A percentile compares a stretch with the other conserved stretches of the same genome.
phyloP scores from a whole-genome alignment of 1,139 yeast species.

The Debaryomyces subglobosus region DNA sequence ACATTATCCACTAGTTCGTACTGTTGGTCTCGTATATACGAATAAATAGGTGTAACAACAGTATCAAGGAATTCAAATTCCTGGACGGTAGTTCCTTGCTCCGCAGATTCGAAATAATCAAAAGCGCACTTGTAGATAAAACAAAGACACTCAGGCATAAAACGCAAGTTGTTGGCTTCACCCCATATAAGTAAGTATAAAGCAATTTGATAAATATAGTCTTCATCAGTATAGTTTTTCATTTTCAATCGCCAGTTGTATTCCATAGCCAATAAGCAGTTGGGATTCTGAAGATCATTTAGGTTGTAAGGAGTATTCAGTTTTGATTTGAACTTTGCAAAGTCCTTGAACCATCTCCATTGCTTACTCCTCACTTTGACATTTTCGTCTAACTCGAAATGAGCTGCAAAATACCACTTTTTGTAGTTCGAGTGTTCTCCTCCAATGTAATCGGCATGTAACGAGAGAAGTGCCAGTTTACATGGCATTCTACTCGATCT shows the following conservation, averaged over 20 bases:
- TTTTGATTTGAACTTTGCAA: slow-evolving; percentile 10
- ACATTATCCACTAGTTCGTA: slow-evolving; percentile 37
- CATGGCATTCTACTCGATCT: slow-evolving; percentile 44
- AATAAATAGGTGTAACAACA: slow-evolving; percentile 50
- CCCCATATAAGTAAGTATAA: slow-evolving; percentile 47
- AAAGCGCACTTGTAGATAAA: slow-evolving; percentile 38
- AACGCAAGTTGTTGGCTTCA: slow-evolving; percentile 45
- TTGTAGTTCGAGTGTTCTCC: slow-evolving; percentile 43
- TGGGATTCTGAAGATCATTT: slow-evolving; percentile 19
- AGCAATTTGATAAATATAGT: slow-evolving; percentile 34
- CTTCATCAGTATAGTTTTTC: slow-evolving; percentile 20
- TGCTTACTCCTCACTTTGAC: slow-evolving; percentile 13
- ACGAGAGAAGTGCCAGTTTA: slow-evolving; percentile 33
- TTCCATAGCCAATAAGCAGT: slow-evolving; percentile 22
- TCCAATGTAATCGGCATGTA: slow-evolving; percentile 48
- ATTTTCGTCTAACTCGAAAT: slow-evolving; percentile 24
- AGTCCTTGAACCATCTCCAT: slow-evolving; percentile 16
- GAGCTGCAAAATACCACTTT: slow-evolving; percentile 46
- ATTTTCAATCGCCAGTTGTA: slow-evolving; percentile 29
- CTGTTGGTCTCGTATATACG: slow-evolving; percentile 46
- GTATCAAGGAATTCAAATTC: slow-evolving; percentile 34
- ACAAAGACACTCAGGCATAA: slow-evolving; percentile 47
- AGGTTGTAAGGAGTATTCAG: slow-evolving; percentile 14
- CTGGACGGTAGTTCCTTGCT: not conserved
- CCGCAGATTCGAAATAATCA: slow-evolving; percentile 22